These are phyloP conservation scores for Stephania japonica DNA, from an alignment of 164 flowering plant species.

Conservation along the genomic window DNA sequence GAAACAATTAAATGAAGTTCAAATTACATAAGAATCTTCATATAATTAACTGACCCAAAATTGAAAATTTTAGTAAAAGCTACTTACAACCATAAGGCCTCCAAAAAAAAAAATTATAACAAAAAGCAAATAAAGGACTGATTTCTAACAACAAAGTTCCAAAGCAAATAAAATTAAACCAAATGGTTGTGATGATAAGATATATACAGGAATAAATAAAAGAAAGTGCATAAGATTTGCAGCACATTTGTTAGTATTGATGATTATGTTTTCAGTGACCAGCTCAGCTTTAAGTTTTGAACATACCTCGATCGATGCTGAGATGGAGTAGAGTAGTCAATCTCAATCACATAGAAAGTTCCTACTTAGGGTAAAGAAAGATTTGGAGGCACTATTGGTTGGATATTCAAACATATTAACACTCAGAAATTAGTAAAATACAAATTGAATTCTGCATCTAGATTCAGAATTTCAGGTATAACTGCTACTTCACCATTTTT, in stretches of 20 bases:
- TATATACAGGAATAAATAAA: not conserved
- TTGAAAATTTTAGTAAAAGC: not conserved
- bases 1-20: slow-evolving; percentile 20
- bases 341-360: too few relatives aligned
- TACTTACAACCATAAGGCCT: not conserved
- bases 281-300: not conserved
- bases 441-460: not conserved
- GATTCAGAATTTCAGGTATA: not conserved
- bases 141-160: not conserved
- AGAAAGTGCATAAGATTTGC: not conserved
- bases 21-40: not conserved
- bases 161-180: not conserved
- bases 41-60: not conserved
- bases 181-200: not conserved
- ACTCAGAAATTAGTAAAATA: too few relatives aligned
- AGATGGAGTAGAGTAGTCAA: not conserved
- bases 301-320: not conserved
- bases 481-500: not conserved
- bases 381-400: too few relatives aligned
- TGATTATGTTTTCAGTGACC: not conserved
- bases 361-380: too few relatives aligned
- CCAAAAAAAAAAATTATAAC: too few relatives aligned
- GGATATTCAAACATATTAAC: too few relatives aligned
- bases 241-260: too few relatives aligned
- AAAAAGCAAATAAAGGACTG: not conserved